Evolutionary conservation across 495 filamentous ascomycete genomes (phyloP), one percentile per base, ranked within the genome.

Genomic region (Tuber melanosporum): DNA sequence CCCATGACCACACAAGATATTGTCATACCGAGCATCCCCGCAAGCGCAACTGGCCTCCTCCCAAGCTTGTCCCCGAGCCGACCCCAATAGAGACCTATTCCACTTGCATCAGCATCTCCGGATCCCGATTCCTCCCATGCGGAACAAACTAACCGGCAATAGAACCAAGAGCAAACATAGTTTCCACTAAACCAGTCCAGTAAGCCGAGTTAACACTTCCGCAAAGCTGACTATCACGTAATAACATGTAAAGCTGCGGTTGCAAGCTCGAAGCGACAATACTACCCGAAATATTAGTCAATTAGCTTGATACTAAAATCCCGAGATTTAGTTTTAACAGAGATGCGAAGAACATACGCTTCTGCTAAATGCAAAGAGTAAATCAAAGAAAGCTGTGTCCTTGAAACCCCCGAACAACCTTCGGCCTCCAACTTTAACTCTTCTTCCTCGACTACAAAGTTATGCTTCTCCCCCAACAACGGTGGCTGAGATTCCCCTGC

Each of bases 141-240:
- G 17, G 39, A 39, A 45, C 57, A 36, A 83, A 80, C 72, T 84
- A 76, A 74, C 85, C 85, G 47, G 83, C 83, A n/a, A 85, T 83
- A 57, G 85, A 84, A 15, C 86, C 86, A 74, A 86, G 82, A n/a
- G 86, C 86, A 70, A 87, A 87, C n/a, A 85, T 85, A 71, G 86
- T 85, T 70, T 87, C 86, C 36, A 87, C 81, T 42, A 86, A 81
- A 42, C 85, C 85, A 42, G 84, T 84, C 66, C 86, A 83, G 76
- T 87, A 87, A 20, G 84, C 84, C 26, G 85, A 83, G 46, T 86
- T 85, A 20, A 85, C 81, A 71, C 81, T 82, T 57, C 85, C 84
- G 73, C 86, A 87, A 72, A 82, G 84, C 43, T 85, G 84, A 39
- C 83, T 81, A 66, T 85, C 82, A 57, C 83, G 81, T 52, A 86